Evolutionary conservation across 1,284 basidiomycete genomes (phyloP).

Genomic region (Schizophyllum amplum): DNA sequence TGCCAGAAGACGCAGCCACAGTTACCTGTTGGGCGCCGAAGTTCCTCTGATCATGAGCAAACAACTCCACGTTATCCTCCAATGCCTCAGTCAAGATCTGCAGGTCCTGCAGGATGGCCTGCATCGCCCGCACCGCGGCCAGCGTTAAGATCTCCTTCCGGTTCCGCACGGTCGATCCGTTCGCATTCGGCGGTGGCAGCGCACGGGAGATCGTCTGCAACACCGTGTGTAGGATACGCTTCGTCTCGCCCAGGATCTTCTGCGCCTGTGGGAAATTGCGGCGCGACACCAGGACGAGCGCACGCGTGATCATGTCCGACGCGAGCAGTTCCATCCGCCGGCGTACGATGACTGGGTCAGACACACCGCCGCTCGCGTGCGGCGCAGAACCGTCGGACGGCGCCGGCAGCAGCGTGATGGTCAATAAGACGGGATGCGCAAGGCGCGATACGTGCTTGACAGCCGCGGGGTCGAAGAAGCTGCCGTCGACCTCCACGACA

Average conservation of each 20-base stretch:
- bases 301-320: conserved; percentile 91
- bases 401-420: conserved; percentile 75
- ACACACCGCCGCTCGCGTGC: conserved; percentile 22
- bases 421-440: conserved; percentile 82
- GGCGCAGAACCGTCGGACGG: conserved; percentile 4
- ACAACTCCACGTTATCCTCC: conserved; percentile 83
- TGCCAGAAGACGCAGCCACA: conserved; percentile 8
- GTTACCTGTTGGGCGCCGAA: conserved; percentile 88
- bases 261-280: conserved; percentile 83
- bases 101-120: conserved; percentile 78
- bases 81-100: conserved; percentile 79
- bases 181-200: conserved; percentile 43
- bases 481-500: conserved; percentile 85
- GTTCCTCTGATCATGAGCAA: conserved; percentile 85
- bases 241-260: conserved; percentile 83
- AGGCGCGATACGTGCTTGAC: conserved; percentile 77
- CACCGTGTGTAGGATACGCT: conserved; percentile 78
- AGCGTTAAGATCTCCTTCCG: conserved; percentile 70
- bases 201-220: conserved; percentile 72
- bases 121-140: conserved; percentile 67
- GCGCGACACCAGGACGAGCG: conserved; percentile 80
- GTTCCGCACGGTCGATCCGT: conserved; percentile 48
- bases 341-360: conserved; percentile 83
- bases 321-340: conserved; percentile 89
- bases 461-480: conserved; percentile 84